A percentile compares a stretch with the other conserved stretches of the same genome.
Conservation (phyloP, 345 rosid genomes). For the Corchorus capsularis region DNA sequence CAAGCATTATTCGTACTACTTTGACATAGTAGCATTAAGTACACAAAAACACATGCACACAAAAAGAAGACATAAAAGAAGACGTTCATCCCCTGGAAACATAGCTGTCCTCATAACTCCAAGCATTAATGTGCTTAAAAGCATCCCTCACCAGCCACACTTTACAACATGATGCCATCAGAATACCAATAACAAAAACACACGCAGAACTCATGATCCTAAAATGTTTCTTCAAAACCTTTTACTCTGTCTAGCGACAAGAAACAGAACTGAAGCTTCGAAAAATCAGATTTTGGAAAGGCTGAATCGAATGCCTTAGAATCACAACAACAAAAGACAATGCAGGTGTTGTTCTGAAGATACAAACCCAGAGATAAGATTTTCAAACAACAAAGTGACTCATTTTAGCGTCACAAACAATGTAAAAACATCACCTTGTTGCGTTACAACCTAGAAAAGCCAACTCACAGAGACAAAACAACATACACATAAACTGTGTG, state of each 20-base stretch:
- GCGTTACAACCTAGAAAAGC: constrained; percentile 25
- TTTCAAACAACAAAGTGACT: not conserved
- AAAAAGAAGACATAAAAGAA: constrained; percentile 19
- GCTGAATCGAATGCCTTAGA: constrained; percentile 11
- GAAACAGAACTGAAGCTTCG: constrained; percentile 27
- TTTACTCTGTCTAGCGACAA: constrained; percentile 30
- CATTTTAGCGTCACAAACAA: constrained; percentile 10
- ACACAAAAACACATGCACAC: constrained; percentile 30
- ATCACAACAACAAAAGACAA: constrained; percentile 25
- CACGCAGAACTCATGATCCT: not conserved
- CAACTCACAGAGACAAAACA: constrained; percentile 48
- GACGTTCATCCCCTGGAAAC: constrained; percentile 1
- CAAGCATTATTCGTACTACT: constrained; percentile 7
- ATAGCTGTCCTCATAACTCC: not conserved
- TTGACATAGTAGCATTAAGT: constrained; percentile 15
- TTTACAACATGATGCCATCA: not conserved
- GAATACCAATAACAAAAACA: not conserved
- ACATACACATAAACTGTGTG: constrained; percentile 49
- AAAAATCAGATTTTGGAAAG: constrained; percentile 16
- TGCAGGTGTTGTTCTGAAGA: constrained; percentile 22
- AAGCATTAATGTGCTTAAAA: not conserved
- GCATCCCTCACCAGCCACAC: not conserved
- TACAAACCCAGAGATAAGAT: constrained; percentile 6
- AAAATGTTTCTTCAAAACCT: constrained; percentile 13
- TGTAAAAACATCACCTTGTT: constrained; percentile 19